Evolutionary conservation across 2,329 filamentous ascomycete species (phyloP), one percentile per base, ranked within the genome.

Genomic region (Fusarium subtropicale): DNA sequence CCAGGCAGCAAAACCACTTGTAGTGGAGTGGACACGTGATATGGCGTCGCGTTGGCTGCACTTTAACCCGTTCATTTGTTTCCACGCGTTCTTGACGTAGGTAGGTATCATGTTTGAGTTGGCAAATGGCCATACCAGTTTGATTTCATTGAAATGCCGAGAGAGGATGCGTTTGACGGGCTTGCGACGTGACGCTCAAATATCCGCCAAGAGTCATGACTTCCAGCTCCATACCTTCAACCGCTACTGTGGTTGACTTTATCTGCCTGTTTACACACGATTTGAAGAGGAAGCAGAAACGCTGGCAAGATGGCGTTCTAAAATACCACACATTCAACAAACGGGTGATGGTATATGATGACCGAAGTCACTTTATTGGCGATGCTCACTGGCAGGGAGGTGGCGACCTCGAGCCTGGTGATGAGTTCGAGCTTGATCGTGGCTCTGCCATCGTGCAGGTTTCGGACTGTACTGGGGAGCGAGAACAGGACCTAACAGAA

Each of bases 311-410:
- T 90, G 94, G 95, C 36, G 89, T 89, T 53, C 87, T 97, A 65
- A 92, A 91, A 69, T 97, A 91, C 69, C 94, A 97, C 76, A 91
- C 92, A 1, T 97, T 97, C 86, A 97, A 97, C 81, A 92, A 90
- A 76, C 89, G 93, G 7, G 84, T 96, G 63, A 97, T 97, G 92
- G 92, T 97, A 9, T 95, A 96, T 74, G 94, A 97, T 77, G 89
- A 92, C 47, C 83, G 87, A 4, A 89, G 92, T 0, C 93, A 94
- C 76, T 93, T 91, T 69, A 86, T 97, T 30, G 94, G 94, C 5
- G 94, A 97, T 77, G 88, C 89, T 33, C 93, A 97, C 79, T 96
- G 92, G 90, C 88, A 89, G 44, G 85, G 89, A 46, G 86, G 87
- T 54, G 86, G 85, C 38, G 86, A 87, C n/a, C 81, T 97, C 24